phyloP scores from a whole-genome alignment of 352 stramenopile genomes.

The Globisporangium radiosum region DNA sequence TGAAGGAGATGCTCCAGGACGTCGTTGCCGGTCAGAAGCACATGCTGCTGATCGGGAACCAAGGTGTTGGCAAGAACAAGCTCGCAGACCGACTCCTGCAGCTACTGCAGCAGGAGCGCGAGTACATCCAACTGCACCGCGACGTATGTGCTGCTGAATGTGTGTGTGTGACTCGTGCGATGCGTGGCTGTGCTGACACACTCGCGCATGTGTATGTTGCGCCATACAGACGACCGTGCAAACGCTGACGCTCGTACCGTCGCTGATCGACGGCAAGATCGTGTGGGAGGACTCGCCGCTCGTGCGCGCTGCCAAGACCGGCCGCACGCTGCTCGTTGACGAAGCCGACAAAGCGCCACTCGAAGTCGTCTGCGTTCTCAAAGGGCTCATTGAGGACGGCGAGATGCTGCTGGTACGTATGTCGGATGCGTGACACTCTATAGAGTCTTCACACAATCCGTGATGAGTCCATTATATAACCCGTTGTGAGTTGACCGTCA shows the following conservation, averaged over 20 bases:
- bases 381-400: slow-evolving; percentile 94
- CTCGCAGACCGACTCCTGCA: slow-evolving; percentile 89
- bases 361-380: slow-evolving; percentile 94
- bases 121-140: slow-evolving; percentile 96
- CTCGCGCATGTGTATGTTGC: not conserved
- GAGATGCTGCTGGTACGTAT: slow-evolving; percentile 85
- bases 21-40: slow-evolving; percentile 83
- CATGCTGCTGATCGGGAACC: slow-evolving; percentile 93
- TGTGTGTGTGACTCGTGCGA: not conserved
- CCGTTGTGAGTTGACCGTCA: too few species aligned
- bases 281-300: slow-evolving; percentile 92
- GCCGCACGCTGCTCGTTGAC: slow-evolving; percentile 91
- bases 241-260: slow-evolving; percentile 88
- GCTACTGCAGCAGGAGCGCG: slow-evolving; percentile 88
- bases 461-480: too few species aligned
- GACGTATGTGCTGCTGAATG: slow-evolving; percentile 51
- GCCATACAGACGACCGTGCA: slow-evolving; percentile 86
- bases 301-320: slow-evolving; percentile 89
- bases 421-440: too few species aligned
- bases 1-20: slow-evolving; percentile 85
- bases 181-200: not conserved
- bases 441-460: too few species aligned
- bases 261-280: slow-evolving; percentile 84
- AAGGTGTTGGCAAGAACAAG: slow-evolving; percentile 95
- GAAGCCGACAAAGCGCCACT: slow-evolving; percentile 96